These are phyloP conservation scores for Arbutus unedo DNA, from an alignment of 148 eudicot genomes.

Conservation along the genomic window DNA sequence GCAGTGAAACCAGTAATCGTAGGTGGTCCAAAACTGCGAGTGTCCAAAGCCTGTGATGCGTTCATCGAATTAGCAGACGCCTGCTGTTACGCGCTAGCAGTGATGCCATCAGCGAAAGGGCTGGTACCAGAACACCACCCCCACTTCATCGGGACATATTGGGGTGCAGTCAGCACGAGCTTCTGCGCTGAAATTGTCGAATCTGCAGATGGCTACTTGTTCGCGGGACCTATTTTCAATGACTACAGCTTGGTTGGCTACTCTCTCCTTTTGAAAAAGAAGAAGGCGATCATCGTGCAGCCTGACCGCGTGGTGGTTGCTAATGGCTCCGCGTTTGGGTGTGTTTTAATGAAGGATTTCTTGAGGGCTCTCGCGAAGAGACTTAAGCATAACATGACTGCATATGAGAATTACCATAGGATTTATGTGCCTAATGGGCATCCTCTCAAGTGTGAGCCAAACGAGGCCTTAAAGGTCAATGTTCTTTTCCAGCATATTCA, in stretches of 20 bases:
- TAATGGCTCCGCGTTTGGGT: conserved; percentile 73
- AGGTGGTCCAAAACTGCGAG: conserved; percentile 65
- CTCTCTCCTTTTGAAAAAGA: conserved; percentile 69
- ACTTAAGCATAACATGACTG: conserved; percentile 52
- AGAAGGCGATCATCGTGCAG: conserved; percentile 69
- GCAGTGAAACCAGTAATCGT: conserved; percentile 86
- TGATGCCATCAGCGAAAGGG: conserved; percentile 84
- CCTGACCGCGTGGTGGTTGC: conserved; percentile 70
- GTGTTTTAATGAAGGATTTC: conserved; percentile 76
- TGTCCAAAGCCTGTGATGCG: conserved; percentile 50
- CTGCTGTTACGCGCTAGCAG: conserved; percentile 55
- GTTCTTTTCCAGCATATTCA: conserved; percentile 68
- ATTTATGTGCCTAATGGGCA: conserved; percentile 70
- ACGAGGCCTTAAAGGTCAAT: conserved; percentile 74
- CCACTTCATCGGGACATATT: conserved; percentile 70
- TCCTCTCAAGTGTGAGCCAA: conserved; percentile 50
- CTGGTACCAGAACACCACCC: conserved; percentile 71
- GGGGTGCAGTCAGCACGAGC: conserved; percentile 82
- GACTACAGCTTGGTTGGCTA: conserved; percentile 91
- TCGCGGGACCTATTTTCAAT: conserved; percentile 79
- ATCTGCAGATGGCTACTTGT: conserved; percentile 77
- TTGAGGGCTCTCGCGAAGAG: conserved; percentile 53
- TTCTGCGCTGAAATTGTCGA: conserved; percentile 83
- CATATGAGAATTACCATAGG: conserved; percentile 67
- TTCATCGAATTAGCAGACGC: conserved; percentile 65